Percentiles rank a stretch among this genome's conserved stretches.
phyloP scores from a whole-genome alignment of 257 asterid species.

The Ilex asprella region DNA sequence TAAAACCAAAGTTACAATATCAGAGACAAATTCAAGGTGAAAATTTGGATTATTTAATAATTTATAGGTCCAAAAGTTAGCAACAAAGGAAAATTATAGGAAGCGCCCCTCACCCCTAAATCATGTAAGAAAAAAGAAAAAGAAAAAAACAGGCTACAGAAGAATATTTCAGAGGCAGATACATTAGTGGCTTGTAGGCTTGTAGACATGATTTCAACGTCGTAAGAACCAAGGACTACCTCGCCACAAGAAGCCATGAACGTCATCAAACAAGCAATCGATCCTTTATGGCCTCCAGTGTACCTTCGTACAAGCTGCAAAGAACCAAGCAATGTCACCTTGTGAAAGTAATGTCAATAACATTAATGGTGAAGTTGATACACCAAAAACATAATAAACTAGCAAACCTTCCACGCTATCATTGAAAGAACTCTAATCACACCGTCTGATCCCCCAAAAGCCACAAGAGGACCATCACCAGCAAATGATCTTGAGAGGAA shows the following conservation, averaged over 20 bases:
- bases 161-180: too few relatives aligned
- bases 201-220: too few relatives aligned
- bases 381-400: slow-evolving; percentile 15
- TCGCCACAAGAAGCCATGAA: slow-evolving; percentile 91
- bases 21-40: too few relatives aligned
- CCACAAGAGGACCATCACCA: slow-evolving; percentile 94
- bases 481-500: slow-evolving; percentile 66
- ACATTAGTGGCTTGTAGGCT: too few relatives aligned
- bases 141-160: too few relatives aligned
- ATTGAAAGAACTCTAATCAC: slow-evolving; percentile 97
- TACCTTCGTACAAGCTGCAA: slow-evolving; percentile 90
- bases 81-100: too few relatives aligned
- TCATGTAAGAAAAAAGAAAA: too few relatives aligned
- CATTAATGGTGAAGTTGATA: slow-evolving; percentile 2
- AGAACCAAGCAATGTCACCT: slow-evolving; percentile 2
- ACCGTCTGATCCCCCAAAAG: slow-evolving; percentile 98
- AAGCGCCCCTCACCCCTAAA: too few relatives aligned
- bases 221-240: slow-evolving; percentile 36
- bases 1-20: too few relatives aligned
- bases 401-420: slow-evolving; percentile 91
- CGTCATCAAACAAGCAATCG: slow-evolving; percentile 87
- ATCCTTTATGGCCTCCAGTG: slow-evolving; percentile 95
- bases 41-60: too few relatives aligned
- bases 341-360: neutral
- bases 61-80: too few relatives aligned